These are phyloP conservation scores for Avena eriantha DNA, from an alignment of 176 grass and related monocot species.

Conservation along the genomic window DNA sequence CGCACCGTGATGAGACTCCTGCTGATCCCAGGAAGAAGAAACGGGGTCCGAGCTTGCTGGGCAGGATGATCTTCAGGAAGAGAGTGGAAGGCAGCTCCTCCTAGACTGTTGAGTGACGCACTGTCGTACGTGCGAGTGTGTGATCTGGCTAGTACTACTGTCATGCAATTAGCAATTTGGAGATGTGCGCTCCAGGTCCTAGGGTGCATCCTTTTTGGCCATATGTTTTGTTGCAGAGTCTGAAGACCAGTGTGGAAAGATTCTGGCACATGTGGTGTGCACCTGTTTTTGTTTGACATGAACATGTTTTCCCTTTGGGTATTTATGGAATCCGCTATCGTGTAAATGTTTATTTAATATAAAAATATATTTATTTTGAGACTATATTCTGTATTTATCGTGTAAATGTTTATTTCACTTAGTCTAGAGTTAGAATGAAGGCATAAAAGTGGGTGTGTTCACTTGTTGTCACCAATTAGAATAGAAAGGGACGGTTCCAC, in stretches of 20 bases:
- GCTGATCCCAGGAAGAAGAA: conserved; percentile 57
- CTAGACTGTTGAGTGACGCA: conserved; percentile 8
- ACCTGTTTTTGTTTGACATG: conserved; percentile 24
- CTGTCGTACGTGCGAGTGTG: background rate
- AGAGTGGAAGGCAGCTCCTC: conserved; percentile 40
- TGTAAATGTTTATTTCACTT: too few relatives aligned
- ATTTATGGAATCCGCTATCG: conserved; percentile 34
- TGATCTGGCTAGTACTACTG: background rate
- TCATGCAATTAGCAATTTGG: background rate
- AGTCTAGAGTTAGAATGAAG: too few relatives aligned
- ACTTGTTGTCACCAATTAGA: too few relatives aligned
- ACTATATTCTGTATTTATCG: background rate
- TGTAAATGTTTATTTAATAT: conserved; percentile 36
- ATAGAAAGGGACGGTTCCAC: too few relatives aligned
- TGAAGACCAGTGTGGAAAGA: background rate
- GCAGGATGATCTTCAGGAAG: conserved; percentile 69
- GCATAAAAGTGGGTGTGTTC: too few relatives aligned
- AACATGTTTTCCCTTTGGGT: conserved; percentile 19
- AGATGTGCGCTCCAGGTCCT: background rate
- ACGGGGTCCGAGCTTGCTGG: conserved; percentile 54
- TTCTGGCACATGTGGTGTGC: conserved; percentile 1
- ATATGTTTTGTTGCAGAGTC: conserved; percentile 1
- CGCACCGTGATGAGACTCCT: background rate
- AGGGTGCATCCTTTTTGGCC: conserved; percentile 18
- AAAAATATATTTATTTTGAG: background rate